These are phyloP conservation scores for Neurospora sp. DNA, from an alignment of 2,329 filamentous ascomycete species.

Conservation along the genomic window DNA sequence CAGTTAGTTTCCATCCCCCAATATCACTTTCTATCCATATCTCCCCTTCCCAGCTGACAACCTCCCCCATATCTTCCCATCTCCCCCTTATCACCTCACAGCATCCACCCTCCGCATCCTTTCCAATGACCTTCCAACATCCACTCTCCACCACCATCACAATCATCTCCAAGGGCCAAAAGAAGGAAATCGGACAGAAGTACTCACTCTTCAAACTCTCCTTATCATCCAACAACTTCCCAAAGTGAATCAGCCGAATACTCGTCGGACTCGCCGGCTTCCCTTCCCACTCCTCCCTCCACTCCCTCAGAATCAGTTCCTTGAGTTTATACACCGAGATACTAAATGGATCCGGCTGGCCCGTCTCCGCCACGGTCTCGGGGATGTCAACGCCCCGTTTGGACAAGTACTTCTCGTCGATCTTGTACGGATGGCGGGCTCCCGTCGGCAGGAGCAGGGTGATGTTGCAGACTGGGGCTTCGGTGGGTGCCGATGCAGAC, in stretches of 20 bases:
- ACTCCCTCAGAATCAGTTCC: constrained; percentile 86
- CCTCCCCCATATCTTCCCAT: too few relatives aligned
- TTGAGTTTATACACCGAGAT: constrained; percentile 93
- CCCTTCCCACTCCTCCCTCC: constrained; percentile 85
- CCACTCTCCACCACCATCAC: too few relatives aligned
- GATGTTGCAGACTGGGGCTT: constrained; percentile 53
- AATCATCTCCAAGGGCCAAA: too few relatives aligned
- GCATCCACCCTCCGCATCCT: too few relatives aligned
- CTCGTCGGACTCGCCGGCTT: constrained; percentile 78
- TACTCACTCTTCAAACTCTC: constrained; percentile 68
- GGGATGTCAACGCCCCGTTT: constrained; percentile 73
- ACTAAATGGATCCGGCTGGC: constrained; percentile 67
- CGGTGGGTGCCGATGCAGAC: constrained; percentile 7
- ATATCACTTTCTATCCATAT: too few relatives aligned
- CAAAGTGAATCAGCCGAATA: constrained; percentile 87
- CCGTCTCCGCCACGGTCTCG: constrained; percentile 43
- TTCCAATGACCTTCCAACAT: too few relatives aligned
- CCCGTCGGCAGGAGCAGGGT: constrained; percentile 76
- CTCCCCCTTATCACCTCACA: too few relatives aligned
- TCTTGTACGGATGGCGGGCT: constrained; percentile 78
- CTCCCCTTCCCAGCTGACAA: too few relatives aligned
- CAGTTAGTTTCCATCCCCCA: too few relatives aligned
- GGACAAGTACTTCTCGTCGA: constrained; percentile 76
- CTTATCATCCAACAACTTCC: constrained; percentile 84
- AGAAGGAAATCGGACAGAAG: neutral